Evolutionary conservation across 2,329 filamentous ascomycete genomes (phyloP), one percentile per base, ranked within the genome.

Genomic region (Polytolypa hystricis): DNA sequence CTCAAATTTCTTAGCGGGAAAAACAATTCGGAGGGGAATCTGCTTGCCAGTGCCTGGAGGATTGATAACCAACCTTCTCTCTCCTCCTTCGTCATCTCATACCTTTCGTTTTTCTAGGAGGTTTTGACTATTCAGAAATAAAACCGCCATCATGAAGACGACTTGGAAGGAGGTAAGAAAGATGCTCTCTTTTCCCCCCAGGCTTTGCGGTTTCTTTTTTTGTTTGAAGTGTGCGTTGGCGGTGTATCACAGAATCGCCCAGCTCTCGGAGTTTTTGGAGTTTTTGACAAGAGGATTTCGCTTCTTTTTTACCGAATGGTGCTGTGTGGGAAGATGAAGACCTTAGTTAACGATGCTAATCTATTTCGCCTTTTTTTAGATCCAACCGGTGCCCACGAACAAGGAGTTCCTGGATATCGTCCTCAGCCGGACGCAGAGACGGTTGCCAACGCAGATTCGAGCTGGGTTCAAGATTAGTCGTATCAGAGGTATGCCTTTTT

Each of bases 401-500:
- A 81, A 93, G 69, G 91, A 98, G 66, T 96, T 98, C 57, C 73
- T 98, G 52, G 91, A 98, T 65, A 95, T 98, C 60, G 87, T 96
- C 47, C 74, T 98, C 53, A 93, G 84, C 56, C 74, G 91, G 50
- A 95, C 86, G 4, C 89, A 96, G 71, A 75, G 89, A 56, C 80
- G 89, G 44, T 71, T 98, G 46, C 91, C 91, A 10, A 98, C 86
- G 33, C 86, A 95, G 69, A 96, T 98, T 58, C 78, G 91, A 53
- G 77, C 87, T 27, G 91, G 91, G 41, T 98, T 98, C 72, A 82
- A 94, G 65, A 95, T 96, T 59, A 84, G 78, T 58, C 79, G 89
- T 73, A 95, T 96, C 54, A 73, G 89, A 65, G 62, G 67, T 70
- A 57, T 45, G 48, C 25, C n/a, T n/a, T n/a, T n/a, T n/a, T n/a